Evolutionary conservation across 352 stramenopile species (phyloP).

Genomic region (Phytopythium vexans): DNA sequence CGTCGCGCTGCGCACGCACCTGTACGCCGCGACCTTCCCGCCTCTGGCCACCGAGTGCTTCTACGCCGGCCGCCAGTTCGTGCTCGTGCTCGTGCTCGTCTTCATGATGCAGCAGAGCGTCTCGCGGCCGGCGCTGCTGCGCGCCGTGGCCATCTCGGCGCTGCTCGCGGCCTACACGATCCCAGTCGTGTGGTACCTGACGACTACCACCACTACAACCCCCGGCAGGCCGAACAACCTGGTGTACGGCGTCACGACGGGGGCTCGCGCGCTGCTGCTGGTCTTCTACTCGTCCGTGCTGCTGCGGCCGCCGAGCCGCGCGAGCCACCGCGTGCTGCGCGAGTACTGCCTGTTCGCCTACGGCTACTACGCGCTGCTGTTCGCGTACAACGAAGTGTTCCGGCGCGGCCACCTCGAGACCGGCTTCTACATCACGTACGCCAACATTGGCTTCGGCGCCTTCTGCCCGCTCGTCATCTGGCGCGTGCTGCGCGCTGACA

Average conservation of each 20-base stretch:
- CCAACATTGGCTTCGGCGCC: constrained; percentile 9
- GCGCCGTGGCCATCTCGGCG: constrained; percentile 18
- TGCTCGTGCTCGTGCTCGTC: constrained; percentile 31
- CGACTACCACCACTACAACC: background rate
- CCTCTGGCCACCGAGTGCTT: constrained; percentile 16
- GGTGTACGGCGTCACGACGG: constrained; percentile 11
- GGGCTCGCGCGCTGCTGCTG: constrained; percentile 9
- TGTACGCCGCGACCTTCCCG: constrained; percentile 10
- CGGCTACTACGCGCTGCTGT: constrained; percentile 18
- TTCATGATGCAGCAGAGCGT: constrained; percentile 37
- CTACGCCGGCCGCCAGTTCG: constrained; percentile 38
- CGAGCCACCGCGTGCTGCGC: constrained; percentile 10
- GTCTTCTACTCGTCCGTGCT: constrained; percentile 21
- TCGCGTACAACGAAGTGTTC: constrained; percentile 15
- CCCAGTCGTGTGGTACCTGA: constrained; percentile 17
- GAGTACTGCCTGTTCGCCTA: constrained; percentile 24
- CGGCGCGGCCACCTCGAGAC: constrained; percentile 8
- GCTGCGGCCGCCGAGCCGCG: constrained; percentile 11
- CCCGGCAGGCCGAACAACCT: background rate
- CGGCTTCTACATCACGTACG: constrained; percentile 10
- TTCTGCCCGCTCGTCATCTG: constrained; percentile 40
- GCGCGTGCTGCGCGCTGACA: constrained; percentile 42
- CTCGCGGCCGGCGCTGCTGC: constrained; percentile 18
- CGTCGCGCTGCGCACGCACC: constrained; percentile 4
- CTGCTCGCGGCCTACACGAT: constrained; percentile 25